Evolutionary conservation across 2,329 filamentous ascomycete species (phyloP).

Genomic region (Lachnum nothofagi): DNA sequence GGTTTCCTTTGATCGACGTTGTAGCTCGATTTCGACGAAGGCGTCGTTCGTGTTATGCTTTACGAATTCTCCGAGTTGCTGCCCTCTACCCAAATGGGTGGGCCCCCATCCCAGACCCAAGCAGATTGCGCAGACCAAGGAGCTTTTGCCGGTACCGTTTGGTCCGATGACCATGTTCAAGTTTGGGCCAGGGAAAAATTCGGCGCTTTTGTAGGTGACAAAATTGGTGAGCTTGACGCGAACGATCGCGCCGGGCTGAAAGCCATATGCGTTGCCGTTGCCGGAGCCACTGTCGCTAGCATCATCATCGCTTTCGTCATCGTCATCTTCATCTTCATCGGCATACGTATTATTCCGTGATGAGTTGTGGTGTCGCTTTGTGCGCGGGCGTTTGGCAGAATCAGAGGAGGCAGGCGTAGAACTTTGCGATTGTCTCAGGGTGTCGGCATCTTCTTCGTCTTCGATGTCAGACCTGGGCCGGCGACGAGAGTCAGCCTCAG

Average conservation of each 20-base stretch:
- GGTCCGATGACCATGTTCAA: conserved; percentile 98
- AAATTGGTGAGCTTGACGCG: conserved; percentile 83
- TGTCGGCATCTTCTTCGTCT: conserved; percentile 25
- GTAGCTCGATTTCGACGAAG: conserved; percentile 84
- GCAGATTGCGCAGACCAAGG: conserved; percentile 93
- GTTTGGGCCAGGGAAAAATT: conserved; percentile 85
- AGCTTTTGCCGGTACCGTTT: conserved; percentile 98
- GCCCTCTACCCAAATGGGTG: conserved; percentile 77
- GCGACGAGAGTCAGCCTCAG: conserved; percentile 3
- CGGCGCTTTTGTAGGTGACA: conserved; percentile 87
- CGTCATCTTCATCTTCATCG: conserved; percentile 9
- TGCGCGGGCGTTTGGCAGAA: conserved; percentile 26
- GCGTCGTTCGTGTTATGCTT: conserved; percentile 79
- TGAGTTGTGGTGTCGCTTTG: conserved; percentile 7
- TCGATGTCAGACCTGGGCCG: conserved; percentile 24
- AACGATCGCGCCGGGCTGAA: conserved; percentile 72
- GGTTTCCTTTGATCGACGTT: conserved; percentile 53
- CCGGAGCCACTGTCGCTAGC: conserved; percentile 2
- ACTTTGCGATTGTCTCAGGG: conserved; percentile 15
- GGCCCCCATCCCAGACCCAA: conserved; percentile 82
- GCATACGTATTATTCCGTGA: conserved; percentile 1
- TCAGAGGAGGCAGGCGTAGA: conserved; percentile 12
- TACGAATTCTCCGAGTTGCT: conserved; percentile 81
- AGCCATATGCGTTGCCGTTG: conserved; percentile 9
- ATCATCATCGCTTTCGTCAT: conserved; percentile 4